Evolutionary conservation across 768 basidiomycete species (phyloP).

Genomic region (Boletus edulis): DNA sequence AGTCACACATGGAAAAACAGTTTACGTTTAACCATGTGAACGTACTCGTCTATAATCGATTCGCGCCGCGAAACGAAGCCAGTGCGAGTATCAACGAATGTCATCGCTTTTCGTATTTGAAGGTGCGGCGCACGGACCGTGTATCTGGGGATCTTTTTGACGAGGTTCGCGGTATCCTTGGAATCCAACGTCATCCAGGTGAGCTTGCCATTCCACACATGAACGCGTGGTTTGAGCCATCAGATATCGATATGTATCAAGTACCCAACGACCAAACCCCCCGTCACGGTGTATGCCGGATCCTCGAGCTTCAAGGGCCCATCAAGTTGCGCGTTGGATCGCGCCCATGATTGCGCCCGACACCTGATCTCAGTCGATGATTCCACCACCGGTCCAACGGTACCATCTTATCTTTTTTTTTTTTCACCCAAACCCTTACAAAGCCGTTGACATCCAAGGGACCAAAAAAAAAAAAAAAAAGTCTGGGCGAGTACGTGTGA

Average conservation of each 20-base stretch:
- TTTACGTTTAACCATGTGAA: conserved; percentile 42
- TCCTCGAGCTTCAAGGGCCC: background rate
- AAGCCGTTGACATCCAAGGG: conserved; percentile 50
- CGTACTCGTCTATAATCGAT: conserved; percentile 54
- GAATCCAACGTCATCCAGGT: conserved; percentile 55
- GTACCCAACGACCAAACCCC: conserved; percentile 27
- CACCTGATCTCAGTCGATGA: conserved; percentile 40
- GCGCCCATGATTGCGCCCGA: conserved; percentile 8
- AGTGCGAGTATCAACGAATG: too few relatives aligned
- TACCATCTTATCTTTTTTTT: conserved; percentile 51
- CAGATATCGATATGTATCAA: too few relatives aligned
- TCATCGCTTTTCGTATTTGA: too few relatives aligned
- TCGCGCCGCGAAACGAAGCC: too few relatives aligned
- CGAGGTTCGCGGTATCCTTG: conserved; percentile 54
- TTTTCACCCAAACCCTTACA: conserved; percentile 38
- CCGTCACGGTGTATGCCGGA: conserved; percentile 47
- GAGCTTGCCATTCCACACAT: conserved; percentile 57
- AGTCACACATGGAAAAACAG: conserved; percentile 40
- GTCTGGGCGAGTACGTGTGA: conserved; percentile 45
- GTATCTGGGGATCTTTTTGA: conserved; percentile 33
- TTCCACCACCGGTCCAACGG: conserved; percentile 52
- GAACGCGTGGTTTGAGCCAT: conserved; percentile 42
- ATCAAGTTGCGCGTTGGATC: background rate
- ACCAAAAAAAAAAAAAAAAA: too few relatives aligned
- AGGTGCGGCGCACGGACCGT: too few relatives aligned